phyloP scores from a whole-genome alignment of 2,329 filamentous ascomycete species.

The Alternaria postmessia region DNA sequence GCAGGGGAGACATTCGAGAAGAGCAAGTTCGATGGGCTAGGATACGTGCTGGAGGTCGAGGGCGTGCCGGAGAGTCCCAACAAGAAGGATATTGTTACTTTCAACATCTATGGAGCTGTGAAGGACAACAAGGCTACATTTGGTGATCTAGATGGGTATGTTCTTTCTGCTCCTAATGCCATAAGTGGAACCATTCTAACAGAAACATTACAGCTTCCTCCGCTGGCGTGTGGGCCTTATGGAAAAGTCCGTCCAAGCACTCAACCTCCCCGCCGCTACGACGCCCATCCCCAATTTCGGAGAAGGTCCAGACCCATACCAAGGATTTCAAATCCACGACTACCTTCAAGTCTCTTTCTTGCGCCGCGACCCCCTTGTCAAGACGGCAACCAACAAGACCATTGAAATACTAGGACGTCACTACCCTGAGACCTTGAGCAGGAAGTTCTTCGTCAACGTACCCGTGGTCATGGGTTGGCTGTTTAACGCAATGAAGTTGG shows the following conservation, averaged over 20 bases:
- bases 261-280: slow-evolving; percentile 74
- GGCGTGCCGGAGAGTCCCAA: slow-evolving; percentile 61
- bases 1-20: slow-evolving; percentile 69
- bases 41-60: slow-evolving; percentile 79
- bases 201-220: slow-evolving; percentile 72
- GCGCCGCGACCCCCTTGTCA: slow-evolving; percentile 78
- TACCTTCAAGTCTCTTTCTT: slow-evolving; percentile 89
- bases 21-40: slow-evolving; percentile 77
- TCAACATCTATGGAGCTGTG: slow-evolving; percentile 91
- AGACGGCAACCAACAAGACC: slow-evolving; percentile 78
- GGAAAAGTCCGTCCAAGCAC: slow-evolving; percentile 81
- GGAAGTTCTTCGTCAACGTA: slow-evolving; percentile 97
- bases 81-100: slow-evolving; percentile 76
- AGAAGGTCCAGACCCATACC: slow-evolving; percentile 76
- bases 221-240: slow-evolving; percentile 90
- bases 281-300: slow-evolving; percentile 74
- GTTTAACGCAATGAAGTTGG: slow-evolving; percentile 57
- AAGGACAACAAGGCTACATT: slow-evolving; percentile 84
- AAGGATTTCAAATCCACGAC: slow-evolving; percentile 93
- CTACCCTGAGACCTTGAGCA: slow-evolving; percentile 86
- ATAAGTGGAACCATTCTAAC: not conserved
- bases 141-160: slow-evolving; percentile 78
- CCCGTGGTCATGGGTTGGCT: slow-evolving; percentile 87
- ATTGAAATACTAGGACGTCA: slow-evolving; percentile 82
- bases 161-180: not conserved